A percentile compares a stretch with the other conserved stretches of the same genome.
These are phyloP conservation scores for Phyllosticta citribraziliensis DNA, from an alignment of 2,329 filamentous ascomycete species.

Conservation along the genomic window DNA sequence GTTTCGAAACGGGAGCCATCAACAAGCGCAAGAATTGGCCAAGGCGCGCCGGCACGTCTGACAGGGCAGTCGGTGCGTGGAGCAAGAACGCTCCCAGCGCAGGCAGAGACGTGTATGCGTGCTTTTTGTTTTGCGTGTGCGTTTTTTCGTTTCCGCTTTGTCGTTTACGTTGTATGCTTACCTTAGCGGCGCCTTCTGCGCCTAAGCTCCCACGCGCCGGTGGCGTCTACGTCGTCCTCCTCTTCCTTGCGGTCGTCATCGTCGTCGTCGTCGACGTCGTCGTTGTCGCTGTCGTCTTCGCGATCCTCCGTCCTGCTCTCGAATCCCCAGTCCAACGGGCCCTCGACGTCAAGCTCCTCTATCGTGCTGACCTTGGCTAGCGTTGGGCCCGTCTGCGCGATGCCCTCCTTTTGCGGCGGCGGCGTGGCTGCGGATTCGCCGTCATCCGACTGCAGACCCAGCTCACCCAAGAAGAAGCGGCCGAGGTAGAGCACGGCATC, in stretches of 20 bases:
- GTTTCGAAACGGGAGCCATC: neutral
- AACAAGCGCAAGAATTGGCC: neutral
- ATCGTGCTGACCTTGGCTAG: neutral
- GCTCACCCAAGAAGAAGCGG: slow-evolving; percentile 55
- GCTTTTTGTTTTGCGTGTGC: neutral
- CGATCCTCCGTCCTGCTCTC: neutral
- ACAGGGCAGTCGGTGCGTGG: neutral
- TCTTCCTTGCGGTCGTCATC: neutral
- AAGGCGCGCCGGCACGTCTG: neutral
- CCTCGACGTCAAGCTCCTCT: neutral
- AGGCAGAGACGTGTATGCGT: neutral
- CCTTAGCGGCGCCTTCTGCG: neutral
- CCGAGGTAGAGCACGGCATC: slow-evolving; percentile 77
- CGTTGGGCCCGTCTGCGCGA: neutral
- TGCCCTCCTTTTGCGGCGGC: neutral
- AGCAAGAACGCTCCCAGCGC: neutral
- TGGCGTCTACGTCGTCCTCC: neutral
- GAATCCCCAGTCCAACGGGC: neutral
- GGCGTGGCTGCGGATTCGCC: neutral
- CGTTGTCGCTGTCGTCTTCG: neutral
- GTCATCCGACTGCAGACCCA: slow-evolving; percentile 18
- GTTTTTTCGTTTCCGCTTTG: neutral
- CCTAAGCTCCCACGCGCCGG: neutral
- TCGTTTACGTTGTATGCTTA: neutral
- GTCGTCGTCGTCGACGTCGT: neutral